Conservation (phyloP, 2,329 filamentous ascomycete species). For the Annulohypoxylon truncatum region DNA sequence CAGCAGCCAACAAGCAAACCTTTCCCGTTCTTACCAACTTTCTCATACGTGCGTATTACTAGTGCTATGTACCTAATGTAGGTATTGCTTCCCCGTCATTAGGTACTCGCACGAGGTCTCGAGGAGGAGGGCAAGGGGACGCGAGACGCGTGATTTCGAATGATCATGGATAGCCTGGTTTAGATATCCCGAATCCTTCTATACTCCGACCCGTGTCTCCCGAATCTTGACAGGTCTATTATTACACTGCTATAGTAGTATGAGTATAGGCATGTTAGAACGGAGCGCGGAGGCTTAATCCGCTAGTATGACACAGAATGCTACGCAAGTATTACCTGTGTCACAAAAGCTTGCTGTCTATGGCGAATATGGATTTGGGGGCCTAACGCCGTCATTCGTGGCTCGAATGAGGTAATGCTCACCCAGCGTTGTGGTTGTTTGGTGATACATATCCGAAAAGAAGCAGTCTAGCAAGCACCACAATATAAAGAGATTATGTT, state of each 20-base stretch:
- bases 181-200: not conserved
- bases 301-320: conserved; percentile 23
- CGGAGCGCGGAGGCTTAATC: not conserved
- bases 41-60: not conserved
- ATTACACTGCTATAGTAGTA: not conserved
- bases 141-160: not conserved
- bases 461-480: not conserved
- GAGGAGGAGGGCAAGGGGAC: not conserved
- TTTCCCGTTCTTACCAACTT: not conserved
- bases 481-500: not conserved
- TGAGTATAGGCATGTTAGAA: not conserved
- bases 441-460: not conserved
- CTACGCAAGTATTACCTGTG: conserved; percentile 22
- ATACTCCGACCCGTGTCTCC: not conserved
- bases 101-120: not conserved
- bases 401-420: conserved; percentile 17
- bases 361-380: not conserved
- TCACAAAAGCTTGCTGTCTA: not conserved
- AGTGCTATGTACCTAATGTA: too few relatives aligned
- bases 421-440: conserved; percentile 15
- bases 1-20: not conserved
- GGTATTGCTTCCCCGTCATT: not conserved
- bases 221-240: not conserved
- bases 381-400: not conserved
- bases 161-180: not conserved